Base-by-base conservation (phyloP, 371 early-diverging fungal species). In the Lichtheimia ramosa region DNA sequence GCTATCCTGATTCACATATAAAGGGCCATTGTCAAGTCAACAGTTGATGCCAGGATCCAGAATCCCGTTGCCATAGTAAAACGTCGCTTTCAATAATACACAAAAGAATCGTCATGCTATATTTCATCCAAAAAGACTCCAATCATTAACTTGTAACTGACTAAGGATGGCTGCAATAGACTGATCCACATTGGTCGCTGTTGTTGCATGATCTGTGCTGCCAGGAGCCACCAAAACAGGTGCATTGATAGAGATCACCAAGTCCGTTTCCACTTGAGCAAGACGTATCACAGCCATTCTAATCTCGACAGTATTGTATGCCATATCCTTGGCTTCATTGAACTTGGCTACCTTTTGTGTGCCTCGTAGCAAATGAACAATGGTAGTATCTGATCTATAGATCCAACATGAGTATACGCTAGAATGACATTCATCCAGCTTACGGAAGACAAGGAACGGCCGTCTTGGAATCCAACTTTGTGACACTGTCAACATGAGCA, bases 171-270 rank as follows among this genome's bases (percentile, higher is more conserved):
- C 27, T n/a, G 67, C 24, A 54, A 89, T 82, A 55, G 81, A 75
- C n/a, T 67, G 59, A 27, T 78, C 77, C 3, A 81, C 84, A 34
- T 66, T 68, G 49, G 48, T 62, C 46, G 49, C 43, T 3, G 70
- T 63, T 53, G 75, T 54, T 39, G 69, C n/a, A 56, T 48, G 46
- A 50, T 77, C 77, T 58, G 79, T 71, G 64, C 79, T 72, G 13
- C 59, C 57, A 20, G 62, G 48, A 1, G 78, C 81, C 13, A 83
- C 53, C 16, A 61, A 61, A 1, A 79, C 56, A 3, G 92, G 92
- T 0, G 84, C 82, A 69, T 94, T 93, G 62, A 85, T 73, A 0
- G 91, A 83, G 42, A 94, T 73, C 3, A 93, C 79, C 21, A 93
- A 63, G 60, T 94, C 94, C 0, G 94, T 92, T 3, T 61, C 43